These are phyloP conservation scores for Flagelloscypha sp. DNA, from an alignment of 768 basidiomycete genomes.

Conservation along the genomic window DNA sequence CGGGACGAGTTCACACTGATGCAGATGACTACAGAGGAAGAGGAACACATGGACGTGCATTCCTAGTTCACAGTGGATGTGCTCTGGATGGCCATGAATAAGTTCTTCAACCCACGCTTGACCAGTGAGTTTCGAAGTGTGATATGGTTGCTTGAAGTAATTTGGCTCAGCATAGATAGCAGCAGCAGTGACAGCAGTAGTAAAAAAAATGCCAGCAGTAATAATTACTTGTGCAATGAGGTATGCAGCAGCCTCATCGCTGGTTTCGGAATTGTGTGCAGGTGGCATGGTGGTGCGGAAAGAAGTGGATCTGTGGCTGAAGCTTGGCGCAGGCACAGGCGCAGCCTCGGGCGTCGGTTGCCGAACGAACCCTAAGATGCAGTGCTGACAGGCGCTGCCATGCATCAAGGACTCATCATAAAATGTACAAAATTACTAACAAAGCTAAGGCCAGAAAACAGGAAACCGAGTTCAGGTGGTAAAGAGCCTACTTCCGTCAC, in stretches of 20 bases:
- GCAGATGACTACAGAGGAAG: conserved; percentile 7
- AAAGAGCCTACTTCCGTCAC: no score
- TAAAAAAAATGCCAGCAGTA: conserved; percentile 4
- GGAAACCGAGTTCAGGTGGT: no score
- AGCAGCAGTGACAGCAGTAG: not conserved
- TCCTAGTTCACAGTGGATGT: conserved; percentile 14
- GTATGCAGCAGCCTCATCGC: conserved; percentile 1
- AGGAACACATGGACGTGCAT: conserved; percentile 14
- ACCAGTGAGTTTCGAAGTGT: conserved; percentile 13
- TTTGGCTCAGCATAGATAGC: conserved; percentile 6
- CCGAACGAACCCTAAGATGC: no score
- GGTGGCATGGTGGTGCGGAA: no score
- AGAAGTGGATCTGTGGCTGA: no score
- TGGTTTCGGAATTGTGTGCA: no score
- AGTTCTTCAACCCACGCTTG: conserved; percentile 14
- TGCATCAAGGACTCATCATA: no score
- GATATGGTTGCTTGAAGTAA: conserved; percentile 10
- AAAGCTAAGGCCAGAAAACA: no score
- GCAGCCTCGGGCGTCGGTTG: no score
- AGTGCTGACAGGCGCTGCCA: no score
- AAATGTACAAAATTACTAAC: no score
- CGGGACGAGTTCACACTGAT: conserved; percentile 1
- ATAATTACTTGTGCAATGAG: conserved; percentile 4
- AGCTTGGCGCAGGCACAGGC: no score
- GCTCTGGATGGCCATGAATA: conserved; percentile 10